Percentiles rank a stretch among this genome's conserved stretches.
Evolutionary conservation across 2,329 filamentous ascomycete species (phyloP).

Genomic region (Alternaria alternata): DNA sequence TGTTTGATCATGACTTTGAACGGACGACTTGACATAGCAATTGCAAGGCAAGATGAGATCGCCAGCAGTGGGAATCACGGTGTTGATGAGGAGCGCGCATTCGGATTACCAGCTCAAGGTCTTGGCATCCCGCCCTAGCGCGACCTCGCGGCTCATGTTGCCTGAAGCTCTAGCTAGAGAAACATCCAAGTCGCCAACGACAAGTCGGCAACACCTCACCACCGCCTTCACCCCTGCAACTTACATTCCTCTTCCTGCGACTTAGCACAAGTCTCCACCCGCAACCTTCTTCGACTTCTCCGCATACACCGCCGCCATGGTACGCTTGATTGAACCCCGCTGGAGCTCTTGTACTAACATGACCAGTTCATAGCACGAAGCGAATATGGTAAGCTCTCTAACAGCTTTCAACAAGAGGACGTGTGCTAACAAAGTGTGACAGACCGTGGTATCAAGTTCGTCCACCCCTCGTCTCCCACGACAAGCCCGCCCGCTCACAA

Average conservation of each 20-base stretch:
- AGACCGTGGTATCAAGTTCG: constrained; percentile 98
- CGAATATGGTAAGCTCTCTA: constrained; percentile 84
- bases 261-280: background rate
- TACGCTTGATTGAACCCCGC: constrained; percentile 37
- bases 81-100: background rate
- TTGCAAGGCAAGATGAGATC: rapidly evolving
- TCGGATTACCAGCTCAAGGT: constrained; percentile 9
- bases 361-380: constrained; percentile 95
- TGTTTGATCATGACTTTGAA: no score
- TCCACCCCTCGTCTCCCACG: constrained; percentile 32
- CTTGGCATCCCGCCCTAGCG: constrained; percentile 32
- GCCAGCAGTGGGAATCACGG: no score
- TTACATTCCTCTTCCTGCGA: background rate
- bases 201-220: constrained; percentile 9
- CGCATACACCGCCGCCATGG: constrained; percentile 40
- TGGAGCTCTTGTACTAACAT: constrained; percentile 44
- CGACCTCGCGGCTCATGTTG: constrained; percentile 36
- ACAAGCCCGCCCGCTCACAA: constrained; percentile 32
- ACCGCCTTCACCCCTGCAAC: background rate
- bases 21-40: rapidly evolving
- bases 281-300: background rate
- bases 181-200: constrained; percentile 28
- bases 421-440: constrained; percentile 25
- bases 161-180: constrained; percentile 38
- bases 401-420: constrained; percentile 10